Evolutionary conservation across 257 asterid genomes (phyloP).

Genomic region (Solanum peruvianum): DNA sequence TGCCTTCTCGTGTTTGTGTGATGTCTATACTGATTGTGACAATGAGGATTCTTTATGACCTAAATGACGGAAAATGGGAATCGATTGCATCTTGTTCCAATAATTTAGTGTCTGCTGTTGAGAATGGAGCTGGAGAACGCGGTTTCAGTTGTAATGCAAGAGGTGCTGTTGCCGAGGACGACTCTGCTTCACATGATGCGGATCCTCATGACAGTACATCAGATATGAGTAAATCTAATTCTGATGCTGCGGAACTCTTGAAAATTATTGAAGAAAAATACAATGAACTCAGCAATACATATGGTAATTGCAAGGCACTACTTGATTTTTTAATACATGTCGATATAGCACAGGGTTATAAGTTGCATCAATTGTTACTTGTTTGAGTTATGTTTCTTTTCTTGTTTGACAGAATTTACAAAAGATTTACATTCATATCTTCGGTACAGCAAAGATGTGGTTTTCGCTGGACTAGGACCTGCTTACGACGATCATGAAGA

Average conservation of each 20-base stretch:
- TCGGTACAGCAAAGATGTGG: slow-evolving; percentile 52
- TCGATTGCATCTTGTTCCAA: slow-evolving; percentile 26
- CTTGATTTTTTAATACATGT: neutral
- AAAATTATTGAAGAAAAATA: slow-evolving; percentile 39
- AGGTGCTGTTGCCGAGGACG: slow-evolving; percentile 8
- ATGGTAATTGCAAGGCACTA: slow-evolving; percentile 31
- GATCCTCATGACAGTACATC: slow-evolving; percentile 3
- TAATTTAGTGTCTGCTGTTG: slow-evolving; percentile 1
- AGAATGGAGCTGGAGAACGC: neutral
- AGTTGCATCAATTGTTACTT: neutral
- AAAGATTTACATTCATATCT: slow-evolving; percentile 50
- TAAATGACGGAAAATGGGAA: slow-evolving; percentile 85
- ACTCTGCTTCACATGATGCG: slow-evolving; percentile 7
- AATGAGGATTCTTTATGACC: slow-evolving; percentile 44
- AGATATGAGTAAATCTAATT: slow-evolving; percentile 12
- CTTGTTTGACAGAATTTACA: slow-evolving; percentile 38
- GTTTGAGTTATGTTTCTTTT: neutral
- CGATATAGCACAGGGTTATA: neutral
- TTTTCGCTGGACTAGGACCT: slow-evolving; percentile 47
- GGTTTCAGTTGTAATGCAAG: neutral
- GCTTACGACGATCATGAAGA: slow-evolving; percentile 40
- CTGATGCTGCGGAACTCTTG: slow-evolving; percentile 34
- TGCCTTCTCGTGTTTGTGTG: slow-evolving; percentile 61
- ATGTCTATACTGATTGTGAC: slow-evolving; percentile 69
- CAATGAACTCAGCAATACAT: slow-evolving; percentile 27